A percentile compares a stretch with the other conserved stretches of the same genome.
Conservation (phyloP, 1,284 basidiomycete species). For the Apiotrichum laibachii region DNA sequence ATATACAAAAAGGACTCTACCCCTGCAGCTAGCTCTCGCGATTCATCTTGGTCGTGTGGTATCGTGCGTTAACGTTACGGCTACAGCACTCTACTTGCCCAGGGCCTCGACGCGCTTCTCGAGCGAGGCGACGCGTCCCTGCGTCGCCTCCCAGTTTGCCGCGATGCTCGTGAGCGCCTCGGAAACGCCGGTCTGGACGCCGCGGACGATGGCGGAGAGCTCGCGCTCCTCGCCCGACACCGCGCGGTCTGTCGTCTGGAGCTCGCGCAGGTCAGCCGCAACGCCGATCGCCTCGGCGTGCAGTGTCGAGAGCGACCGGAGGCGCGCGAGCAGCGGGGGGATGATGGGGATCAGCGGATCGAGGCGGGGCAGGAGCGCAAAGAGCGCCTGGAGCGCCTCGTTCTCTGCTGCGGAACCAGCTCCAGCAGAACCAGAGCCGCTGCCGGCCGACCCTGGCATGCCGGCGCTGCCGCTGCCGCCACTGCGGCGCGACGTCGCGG, state of each 20-base stretch:
- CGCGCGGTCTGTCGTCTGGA: constrained; percentile 69
- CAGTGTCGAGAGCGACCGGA: constrained; percentile 76
- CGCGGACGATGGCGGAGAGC: constrained; percentile 64
- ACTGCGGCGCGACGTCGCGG: constrained; percentile 54
- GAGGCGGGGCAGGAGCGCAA: constrained; percentile 76
- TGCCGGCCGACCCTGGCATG: constrained; percentile 54
- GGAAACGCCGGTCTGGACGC: constrained; percentile 67
- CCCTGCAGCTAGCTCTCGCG: too few relatives aligned
- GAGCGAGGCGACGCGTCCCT: constrained; percentile 57
- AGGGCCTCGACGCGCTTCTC: constrained; percentile 51
- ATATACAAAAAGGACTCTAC: neutral
- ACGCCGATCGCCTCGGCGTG: constrained; percentile 80
- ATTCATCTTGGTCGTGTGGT: too few relatives aligned
- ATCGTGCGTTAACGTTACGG: too few relatives aligned
- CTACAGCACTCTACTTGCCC: constrained; percentile 11
- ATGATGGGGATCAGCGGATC: constrained; percentile 84
- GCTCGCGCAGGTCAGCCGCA: constrained; percentile 57
- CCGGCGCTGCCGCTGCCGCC: constrained; percentile 59
- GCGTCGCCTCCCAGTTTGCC: constrained; percentile 65
- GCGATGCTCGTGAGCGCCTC: constrained; percentile 69
- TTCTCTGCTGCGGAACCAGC: constrained; percentile 29
- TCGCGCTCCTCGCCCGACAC: constrained; percentile 64
- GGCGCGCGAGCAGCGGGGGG: constrained; percentile 81
- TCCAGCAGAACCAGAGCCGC: constrained; percentile 52
- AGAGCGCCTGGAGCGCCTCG: constrained; percentile 59